Base-by-base conservation (phyloP, 2,329 filamentous ascomycete species). In the Nannizziopsis arthrosporioides region DNA sequence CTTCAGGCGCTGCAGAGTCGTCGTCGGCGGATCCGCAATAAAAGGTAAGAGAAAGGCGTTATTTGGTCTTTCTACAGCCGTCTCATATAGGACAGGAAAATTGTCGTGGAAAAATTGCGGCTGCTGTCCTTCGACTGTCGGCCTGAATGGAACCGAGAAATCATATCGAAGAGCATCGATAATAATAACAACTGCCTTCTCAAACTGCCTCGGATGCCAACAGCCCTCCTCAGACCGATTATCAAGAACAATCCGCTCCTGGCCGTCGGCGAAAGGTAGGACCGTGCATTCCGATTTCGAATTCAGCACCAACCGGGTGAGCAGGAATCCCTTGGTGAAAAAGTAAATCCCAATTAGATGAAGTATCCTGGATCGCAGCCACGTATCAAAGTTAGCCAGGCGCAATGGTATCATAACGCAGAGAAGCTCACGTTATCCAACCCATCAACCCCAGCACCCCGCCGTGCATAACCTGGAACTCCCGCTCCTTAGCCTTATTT, bases 161-260 rank as follows among this genome's bases (percentile, higher is more conserved):
- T 98, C 92, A 68, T 98, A 98, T 51, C 92, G 83, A 50, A 98
- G 74, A 46, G 92, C 92, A 65, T 98, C 92, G 50, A 98, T 84
- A 44, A 98, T 71, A 48, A 98, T 77, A 18, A 98, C 77, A 41
- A 98, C 81, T 9, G 90, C 89, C 63, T 89, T 92, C 53, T 94
- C 79, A 62, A 96, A 98, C 1, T 81, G 85, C 69, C 87, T 94
- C 31, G 88, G 86, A 63, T 96, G 88, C 92, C 92, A 98, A 74
- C 92, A 98, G 55, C 92, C 92, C 49, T 75, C 72, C 17, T 77
- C 64, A 17, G 66, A 55, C 22, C 67, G 64, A 35, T 68, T 68
- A 1, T 67, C 56, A 14, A 55, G 59, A 50, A 69, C n/a, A 17
- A 49, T 55, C 14, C 44, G 18, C 64, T 59, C 22, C 52, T 52